phyloP scores from a whole-genome alignment of 495 filamentous ascomycete genomes.

The Letharia columbiana region DNA sequence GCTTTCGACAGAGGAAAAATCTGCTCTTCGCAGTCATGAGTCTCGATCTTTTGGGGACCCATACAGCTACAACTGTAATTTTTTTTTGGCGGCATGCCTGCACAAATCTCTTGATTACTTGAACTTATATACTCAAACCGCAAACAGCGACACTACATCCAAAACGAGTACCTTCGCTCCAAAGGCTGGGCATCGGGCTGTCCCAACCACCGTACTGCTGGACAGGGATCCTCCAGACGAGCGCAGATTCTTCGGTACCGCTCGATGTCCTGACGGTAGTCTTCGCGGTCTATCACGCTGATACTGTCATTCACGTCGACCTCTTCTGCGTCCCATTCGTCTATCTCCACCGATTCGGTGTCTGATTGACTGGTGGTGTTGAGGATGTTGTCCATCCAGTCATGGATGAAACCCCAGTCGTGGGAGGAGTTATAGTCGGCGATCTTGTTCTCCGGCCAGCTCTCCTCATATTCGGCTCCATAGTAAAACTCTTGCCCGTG shows the following conservation, averaged over 20 bases:
- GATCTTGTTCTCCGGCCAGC: not conserved
- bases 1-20: no score
- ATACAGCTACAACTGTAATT: no score
- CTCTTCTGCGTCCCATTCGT: conserved; percentile 15
- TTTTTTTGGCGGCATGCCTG: no score
- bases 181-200: not conserved
- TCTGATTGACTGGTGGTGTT: conserved; percentile 6
- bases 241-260: conserved; percentile 12
- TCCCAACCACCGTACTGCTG: not conserved
- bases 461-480: not conserved
- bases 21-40: no score
- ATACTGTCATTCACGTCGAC: conserved; percentile 20
- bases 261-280: conserved; percentile 16
- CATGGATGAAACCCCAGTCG: conserved; percentile 10
- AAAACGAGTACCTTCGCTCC: not conserved
- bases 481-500: not conserved
- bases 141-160: not conserved
- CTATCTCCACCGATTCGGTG: conserved; percentile 4
- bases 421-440: not conserved
- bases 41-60: no score
- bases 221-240: not conserved
- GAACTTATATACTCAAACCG: not conserved
- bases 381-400: conserved; percentile 11
- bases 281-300: conserved; percentile 11
- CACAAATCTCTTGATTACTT: not conserved